Base-by-base conservation (phyloP, 805 yeast genomes). In the Kodamaea leandrae region DNA sequence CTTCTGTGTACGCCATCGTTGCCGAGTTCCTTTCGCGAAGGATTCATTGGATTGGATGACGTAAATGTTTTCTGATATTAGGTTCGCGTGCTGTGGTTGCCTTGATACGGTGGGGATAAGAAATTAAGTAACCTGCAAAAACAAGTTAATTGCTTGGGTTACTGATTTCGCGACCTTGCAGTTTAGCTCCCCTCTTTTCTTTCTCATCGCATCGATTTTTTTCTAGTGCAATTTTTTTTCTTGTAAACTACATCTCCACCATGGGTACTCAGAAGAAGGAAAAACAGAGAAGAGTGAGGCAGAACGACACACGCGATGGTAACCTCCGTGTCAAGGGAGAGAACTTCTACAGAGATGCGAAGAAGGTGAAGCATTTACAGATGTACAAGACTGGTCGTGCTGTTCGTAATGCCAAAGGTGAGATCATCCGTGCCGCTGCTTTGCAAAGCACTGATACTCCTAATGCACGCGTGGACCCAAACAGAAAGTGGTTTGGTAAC, bases 241-340 rank as follows among this genome's bases (percentile, higher is more conserved):
- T 27, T 27, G 7, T 27, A 16, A 13, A 6, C 24, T 7, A 6
- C 9, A 12, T 27, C 32, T 27, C 32, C 36, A n/a, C n/a, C n/a
- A 91, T 91, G 99, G 98, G 97, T 59, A 83, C 89, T 20, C 90
- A 79, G 42, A 91, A 91, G 73, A 93, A 89, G 57, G 99, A 91
- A 65, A 86, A 85, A 63, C 76, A 74, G 55, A 83, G 99, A 71
- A 79, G 96, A 59, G 74, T 75, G 43, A 84, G 96, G 58, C 86
- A 89, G 60, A 83, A 83, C 41, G 86, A 83, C 53, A 72, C 80
- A 52, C 77, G 87, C 56, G 96, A 86, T 63, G 96, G 96, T 20
- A 91, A 91, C 55, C 76, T 93, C 43, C 82, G 95, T 47, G 95
- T 87, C 39, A 91, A 91, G 62, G 99, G 99, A 57, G 99, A 91